These are phyloP conservation scores for Coccinonectria pachysandricola DNA, from an alignment of 2,329 filamentous ascomycete species.

Conservation along the genomic window DNA sequence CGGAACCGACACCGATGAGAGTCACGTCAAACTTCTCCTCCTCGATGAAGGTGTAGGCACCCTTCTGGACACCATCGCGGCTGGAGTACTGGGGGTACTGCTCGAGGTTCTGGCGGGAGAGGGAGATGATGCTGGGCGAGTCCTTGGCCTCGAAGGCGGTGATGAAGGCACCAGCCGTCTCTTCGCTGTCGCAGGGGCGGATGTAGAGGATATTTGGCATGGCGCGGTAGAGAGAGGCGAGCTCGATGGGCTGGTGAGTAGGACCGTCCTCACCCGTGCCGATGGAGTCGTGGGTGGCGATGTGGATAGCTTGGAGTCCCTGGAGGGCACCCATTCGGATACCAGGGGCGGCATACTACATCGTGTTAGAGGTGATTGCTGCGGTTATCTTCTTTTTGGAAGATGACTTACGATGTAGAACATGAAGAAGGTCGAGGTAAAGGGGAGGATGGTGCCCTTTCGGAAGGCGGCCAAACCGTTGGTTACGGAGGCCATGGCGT, in stretches of 20 bases:
- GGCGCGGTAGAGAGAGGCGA: slow-evolving; percentile 46
- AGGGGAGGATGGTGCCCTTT: slow-evolving; percentile 43
- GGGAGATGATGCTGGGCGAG: slow-evolving; percentile 37
- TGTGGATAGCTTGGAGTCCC: slow-evolving; percentile 44
- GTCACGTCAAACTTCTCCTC: slow-evolving; percentile 33
- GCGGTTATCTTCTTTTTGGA: neutral
- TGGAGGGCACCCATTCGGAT: slow-evolving; percentile 51
- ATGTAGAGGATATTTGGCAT: slow-evolving; percentile 55
- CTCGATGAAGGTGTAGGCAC: slow-evolving; percentile 37
- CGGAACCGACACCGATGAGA: slow-evolving; percentile 29
- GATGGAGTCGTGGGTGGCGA: slow-evolving; percentile 52
- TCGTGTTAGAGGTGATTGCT: slow-evolving; percentile 1
- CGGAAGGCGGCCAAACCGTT: slow-evolving; percentile 50
- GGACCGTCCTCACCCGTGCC: slow-evolving; percentile 51
- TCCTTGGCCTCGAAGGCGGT: slow-evolving; percentile 32
- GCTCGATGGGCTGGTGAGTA: slow-evolving; percentile 51
- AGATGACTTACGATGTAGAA: slow-evolving; percentile 35
- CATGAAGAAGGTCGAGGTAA: slow-evolving; percentile 54
- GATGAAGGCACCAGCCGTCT: slow-evolving; percentile 44
- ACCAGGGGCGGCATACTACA: slow-evolving; percentile 41
- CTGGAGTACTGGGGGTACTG: slow-evolving; percentile 28
- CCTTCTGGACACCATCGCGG: slow-evolving; percentile 31
- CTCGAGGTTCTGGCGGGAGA: slow-evolving; percentile 33
- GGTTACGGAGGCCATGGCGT: slow-evolving; percentile 48
- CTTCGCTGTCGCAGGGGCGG: slow-evolving; percentile 48